These are phyloP conservation scores for Plantago coronopus DNA, from an alignment of 305 asterid species.

Conservation along the genomic window DNA sequence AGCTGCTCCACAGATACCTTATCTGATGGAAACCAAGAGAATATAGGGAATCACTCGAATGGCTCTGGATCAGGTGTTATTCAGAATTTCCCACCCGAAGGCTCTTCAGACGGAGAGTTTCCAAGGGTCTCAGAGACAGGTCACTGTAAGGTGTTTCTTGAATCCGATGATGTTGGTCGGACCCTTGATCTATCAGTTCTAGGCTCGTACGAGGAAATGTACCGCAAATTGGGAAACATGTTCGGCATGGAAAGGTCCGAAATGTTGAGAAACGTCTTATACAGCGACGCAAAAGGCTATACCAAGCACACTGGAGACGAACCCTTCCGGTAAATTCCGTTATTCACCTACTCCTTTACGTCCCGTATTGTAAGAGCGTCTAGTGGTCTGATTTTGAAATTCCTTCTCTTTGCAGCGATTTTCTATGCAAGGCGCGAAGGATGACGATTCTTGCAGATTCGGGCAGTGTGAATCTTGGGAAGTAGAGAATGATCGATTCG, in stretches of 20 bases:
- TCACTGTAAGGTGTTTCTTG: constrained; percentile 67
- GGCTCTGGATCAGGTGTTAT: constrained; percentile 55
- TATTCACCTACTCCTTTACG: neutral
- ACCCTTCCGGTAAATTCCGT: constrained; percentile 46
- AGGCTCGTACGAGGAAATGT: constrained; percentile 52
- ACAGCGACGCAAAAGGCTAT: constrained; percentile 39
- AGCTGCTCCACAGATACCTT: constrained; percentile 34
- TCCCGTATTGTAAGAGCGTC: neutral
- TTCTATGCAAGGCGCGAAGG: constrained; percentile 55
- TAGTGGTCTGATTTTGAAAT: constrained; percentile 3
- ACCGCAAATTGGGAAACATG: constrained; percentile 45
- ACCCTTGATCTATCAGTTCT: constrained; percentile 49
- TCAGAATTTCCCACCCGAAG: constrained; percentile 41
- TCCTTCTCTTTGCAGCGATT: constrained; percentile 44
- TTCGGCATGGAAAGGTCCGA: constrained; percentile 50
- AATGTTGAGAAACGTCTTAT: constrained; percentile 47
- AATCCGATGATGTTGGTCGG: constrained; percentile 66
- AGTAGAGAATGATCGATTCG: constrained; percentile 21
- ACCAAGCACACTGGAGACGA: constrained; percentile 58
- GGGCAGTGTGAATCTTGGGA: constrained; percentile 46
- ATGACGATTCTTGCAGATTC: constrained; percentile 57
- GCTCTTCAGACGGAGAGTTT: constrained; percentile 44
- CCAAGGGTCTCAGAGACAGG: constrained; percentile 41
- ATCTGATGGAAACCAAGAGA: constrained; percentile 35
- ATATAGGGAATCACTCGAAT: constrained; percentile 31